phyloP scores from a whole-genome alignment of 768 basidiomycete species.

The Rhodotorula kratochvilovae region DNA sequence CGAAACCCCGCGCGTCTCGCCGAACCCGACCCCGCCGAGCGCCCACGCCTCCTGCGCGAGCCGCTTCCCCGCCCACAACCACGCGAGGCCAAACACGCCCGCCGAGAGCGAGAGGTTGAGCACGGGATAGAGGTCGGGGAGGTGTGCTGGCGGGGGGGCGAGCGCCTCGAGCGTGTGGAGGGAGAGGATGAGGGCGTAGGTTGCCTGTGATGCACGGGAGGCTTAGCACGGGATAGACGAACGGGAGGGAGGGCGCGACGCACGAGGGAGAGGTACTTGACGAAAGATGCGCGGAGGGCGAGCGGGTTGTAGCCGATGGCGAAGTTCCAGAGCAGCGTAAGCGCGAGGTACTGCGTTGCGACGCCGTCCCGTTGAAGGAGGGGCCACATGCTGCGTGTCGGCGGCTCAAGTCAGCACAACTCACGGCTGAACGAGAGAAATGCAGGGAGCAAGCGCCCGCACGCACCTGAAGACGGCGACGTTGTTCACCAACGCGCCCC shows the following conservation, averaged over 20 bases:
- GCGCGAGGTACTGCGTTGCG: slow-evolving; percentile 65
- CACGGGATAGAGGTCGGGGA: slow-evolving; percentile 79
- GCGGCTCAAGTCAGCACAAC: neutral
- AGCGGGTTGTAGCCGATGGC: slow-evolving; percentile 73
- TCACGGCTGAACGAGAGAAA: no score
- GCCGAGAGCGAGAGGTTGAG: slow-evolving; percentile 77
- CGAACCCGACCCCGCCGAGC: slow-evolving; percentile 5
- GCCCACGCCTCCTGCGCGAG: slow-evolving; percentile 30
- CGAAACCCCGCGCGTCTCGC: neutral
- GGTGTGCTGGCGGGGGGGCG: slow-evolving; percentile 63
- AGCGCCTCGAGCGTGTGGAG: slow-evolving; percentile 65
- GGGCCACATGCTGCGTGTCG: slow-evolving; percentile 78
- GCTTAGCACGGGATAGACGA: no score
- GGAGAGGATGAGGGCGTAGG: slow-evolving; percentile 56
- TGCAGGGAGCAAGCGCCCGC: no score
- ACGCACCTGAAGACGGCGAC: slow-evolving; percentile 80
- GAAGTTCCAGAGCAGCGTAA: slow-evolving; percentile 73
- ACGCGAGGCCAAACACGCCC: slow-evolving; percentile 72
- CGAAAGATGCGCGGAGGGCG: slow-evolving; percentile 50
- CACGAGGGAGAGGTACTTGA: slow-evolving; percentile 47
- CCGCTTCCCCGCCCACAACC: slow-evolving; percentile 60
- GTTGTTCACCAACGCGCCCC: slow-evolving; percentile 72
- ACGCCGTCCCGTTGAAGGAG: slow-evolving; percentile 73
- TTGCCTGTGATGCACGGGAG: slow-evolving; percentile 49
- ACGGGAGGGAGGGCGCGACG: neutral